Evolutionary conservation across 2,329 filamentous ascomycete species (phyloP).

Genomic region (Curvularia hawaiiensis): DNA sequence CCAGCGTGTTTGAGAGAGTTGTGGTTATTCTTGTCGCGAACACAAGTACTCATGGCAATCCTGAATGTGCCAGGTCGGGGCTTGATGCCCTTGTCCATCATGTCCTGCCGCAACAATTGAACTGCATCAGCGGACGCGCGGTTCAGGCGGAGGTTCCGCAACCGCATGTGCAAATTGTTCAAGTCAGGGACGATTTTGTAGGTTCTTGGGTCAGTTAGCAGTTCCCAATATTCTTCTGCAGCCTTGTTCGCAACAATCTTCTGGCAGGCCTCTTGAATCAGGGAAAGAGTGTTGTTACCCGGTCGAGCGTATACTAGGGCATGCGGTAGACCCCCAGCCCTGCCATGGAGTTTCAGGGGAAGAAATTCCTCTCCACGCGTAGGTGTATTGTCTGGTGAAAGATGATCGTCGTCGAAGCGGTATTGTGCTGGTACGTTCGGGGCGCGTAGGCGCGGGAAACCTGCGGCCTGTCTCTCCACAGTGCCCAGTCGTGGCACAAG

Average conservation of each 20-base stretch:
- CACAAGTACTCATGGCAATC: constrained; percentile 74
- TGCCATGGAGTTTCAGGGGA: constrained; percentile 24
- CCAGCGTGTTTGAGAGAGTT: constrained; percentile 69
- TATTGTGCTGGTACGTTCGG: constrained; percentile 33
- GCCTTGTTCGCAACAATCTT: constrained; percentile 64
- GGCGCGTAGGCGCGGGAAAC: constrained; percentile 45
- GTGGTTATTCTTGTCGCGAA: constrained; percentile 77
- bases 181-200: constrained; percentile 72
- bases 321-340: constrained; percentile 27
- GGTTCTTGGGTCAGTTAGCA: constrained; percentile 62
- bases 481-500: constrained; percentile 48
- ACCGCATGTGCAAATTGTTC: constrained; percentile 70
- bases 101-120: constrained; percentile 58
- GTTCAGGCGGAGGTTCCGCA: constrained; percentile 68
- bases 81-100: constrained; percentile 33
- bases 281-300: constrained; percentile 65
- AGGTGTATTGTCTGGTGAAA: constrained; percentile 25
- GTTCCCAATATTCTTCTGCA: constrained; percentile 79
- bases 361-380: constrained; percentile 42
- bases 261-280: constrained; percentile 69
- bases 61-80: constrained; percentile 63
- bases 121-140: constrained; percentile 68
- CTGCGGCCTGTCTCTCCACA: constrained; percentile 31
- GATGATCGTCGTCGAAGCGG: constrained; percentile 37
- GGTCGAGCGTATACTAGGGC: constrained; percentile 53